Conservation (phyloP, 1,284 basidiomycete genomes). For the Sporisorium sorghi region DNA sequence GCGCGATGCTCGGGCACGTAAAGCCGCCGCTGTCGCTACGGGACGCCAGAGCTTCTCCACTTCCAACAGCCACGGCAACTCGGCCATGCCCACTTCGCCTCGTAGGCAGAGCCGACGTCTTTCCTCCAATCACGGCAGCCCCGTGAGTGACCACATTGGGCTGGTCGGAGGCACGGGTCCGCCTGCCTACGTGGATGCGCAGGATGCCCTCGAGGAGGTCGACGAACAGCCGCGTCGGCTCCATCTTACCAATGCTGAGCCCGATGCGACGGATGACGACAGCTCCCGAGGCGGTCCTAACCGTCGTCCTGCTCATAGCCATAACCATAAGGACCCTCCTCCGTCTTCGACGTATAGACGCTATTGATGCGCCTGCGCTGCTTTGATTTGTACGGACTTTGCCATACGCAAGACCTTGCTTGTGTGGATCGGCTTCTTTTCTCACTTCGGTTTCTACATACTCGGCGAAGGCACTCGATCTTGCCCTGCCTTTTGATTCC, state of each 20-base stretch:
- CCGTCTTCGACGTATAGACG: constrained; percentile 39
- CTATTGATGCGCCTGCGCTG: constrained; percentile 13
- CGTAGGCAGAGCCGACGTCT: constrained; percentile 26
- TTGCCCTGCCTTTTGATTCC: too few species aligned
- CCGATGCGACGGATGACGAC: constrained; percentile 34
- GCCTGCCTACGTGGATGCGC: constrained; percentile 49
- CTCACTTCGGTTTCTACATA: background rate
- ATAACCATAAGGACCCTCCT: constrained; percentile 40
- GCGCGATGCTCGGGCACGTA: constrained; percentile 51
- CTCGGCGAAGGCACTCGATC: too few species aligned
- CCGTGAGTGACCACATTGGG: constrained; percentile 22
- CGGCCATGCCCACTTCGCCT: constrained; percentile 24
- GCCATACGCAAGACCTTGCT: background rate
- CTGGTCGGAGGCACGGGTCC: constrained; percentile 25
- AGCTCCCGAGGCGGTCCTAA: constrained; percentile 30
- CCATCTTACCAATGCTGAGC: constrained; percentile 46
- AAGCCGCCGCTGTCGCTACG: constrained; percentile 50
- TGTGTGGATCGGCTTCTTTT: background rate
- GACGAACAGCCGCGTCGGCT: constrained; percentile 30
- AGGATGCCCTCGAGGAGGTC: constrained; percentile 36
- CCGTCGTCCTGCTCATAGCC: constrained; percentile 27
- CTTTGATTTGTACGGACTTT: background rate
- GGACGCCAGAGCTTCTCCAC: constrained; percentile 26
- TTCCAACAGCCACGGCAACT: constrained; percentile 15
- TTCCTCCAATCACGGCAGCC: constrained; percentile 30